Evolutionary conservation across 2,329 filamentous ascomycete species (phyloP), one percentile per base, ranked within the genome.

Genomic region (Cordyceps cicadae): DNA sequence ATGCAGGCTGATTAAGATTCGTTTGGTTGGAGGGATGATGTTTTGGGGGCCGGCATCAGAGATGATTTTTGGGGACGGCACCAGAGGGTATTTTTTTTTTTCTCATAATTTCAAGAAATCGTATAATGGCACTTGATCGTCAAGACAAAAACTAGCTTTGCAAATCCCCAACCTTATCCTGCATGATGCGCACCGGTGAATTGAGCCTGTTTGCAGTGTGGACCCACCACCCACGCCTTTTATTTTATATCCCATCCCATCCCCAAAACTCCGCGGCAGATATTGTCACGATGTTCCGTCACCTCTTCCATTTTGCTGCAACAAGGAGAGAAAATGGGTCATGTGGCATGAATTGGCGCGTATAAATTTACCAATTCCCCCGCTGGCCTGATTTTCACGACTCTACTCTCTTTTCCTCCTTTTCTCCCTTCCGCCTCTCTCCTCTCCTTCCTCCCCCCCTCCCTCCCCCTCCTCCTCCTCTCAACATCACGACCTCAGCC

Each of bases 201-300:
- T 29, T 7, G 1, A 1, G 29, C 29, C 29, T 7, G 5, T 29
- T 59, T 49, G 19, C 8, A 4, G 15, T 52, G 48, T 17, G 41
- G n/a, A n/a, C 15, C 41, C 39, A 45, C 26, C 5, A 24, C 24
- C 26, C 5, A 24, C 24, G 24, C 24, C 24, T 24, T 24, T 24
- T 24, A 24, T 24, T 24, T 24, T 3, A 24, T 24, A 24, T 24
- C 46, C 46, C 9, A 29, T 9, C 34, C 61, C 69, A 67, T 72
- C 73, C 76, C 70, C 71, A 76, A 76, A 79, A 74, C 70, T 79
- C 69, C 77, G 75, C 76, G 37, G 77, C 73, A 79, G 73, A 77
- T 77, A 76, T 71, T 70, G 76, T 78, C 76, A 79, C 76, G 74
- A 73, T 45, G 54, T 62, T 62, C 51, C 64, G 60, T 56, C 61